Conservation (phyloP, 2,329 filamentous ascomycete genomes). For the Ascochyta viciae-villosae region DNA sequence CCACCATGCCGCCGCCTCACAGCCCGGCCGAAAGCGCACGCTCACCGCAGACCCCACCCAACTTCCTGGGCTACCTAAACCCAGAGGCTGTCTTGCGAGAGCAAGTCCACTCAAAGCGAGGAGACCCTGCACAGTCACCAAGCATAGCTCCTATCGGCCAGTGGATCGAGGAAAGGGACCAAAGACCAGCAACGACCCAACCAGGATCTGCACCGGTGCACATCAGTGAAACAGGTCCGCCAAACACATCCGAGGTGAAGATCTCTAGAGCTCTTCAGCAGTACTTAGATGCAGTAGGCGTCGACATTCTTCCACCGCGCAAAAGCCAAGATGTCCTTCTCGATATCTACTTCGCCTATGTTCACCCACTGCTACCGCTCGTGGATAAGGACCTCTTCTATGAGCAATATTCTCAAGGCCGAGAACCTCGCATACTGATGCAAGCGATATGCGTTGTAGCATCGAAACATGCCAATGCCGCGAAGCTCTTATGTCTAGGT, state of each 20-base stretch:
- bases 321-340: conserved; percentile 49
- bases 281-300: conserved; percentile 49
- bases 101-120: conserved; percentile 47
- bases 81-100: conserved; percentile 57
- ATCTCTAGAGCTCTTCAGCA: conserved; percentile 44
- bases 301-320: conserved; percentile 44
- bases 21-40: conserved; percentile 41
- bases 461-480: conserved; percentile 56
- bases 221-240: conserved; percentile 41
- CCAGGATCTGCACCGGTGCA: conserved; percentile 33
- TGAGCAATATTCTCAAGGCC: conserved; percentile 44
- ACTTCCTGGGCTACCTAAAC: conserved; percentile 56
- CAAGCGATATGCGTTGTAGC: conserved; percentile 58
- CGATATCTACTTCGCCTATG: conserved; percentile 55
- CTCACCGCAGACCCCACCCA: conserved; percentile 45
- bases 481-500: conserved; percentile 48
- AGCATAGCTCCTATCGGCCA: conserved; percentile 43
- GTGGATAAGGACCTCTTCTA: conserved; percentile 54
- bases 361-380: conserved; percentile 57
- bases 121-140: conserved; percentile 40
- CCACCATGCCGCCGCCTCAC: conserved; percentile 43
- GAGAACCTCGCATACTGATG: conserved; percentile 49
- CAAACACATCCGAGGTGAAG: conserved; percentile 40
- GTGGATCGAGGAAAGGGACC: conserved; percentile 45
- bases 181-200: conserved; percentile 29